Base-by-base conservation (phyloP, 1,284 basidiomycete species). In the Microbotryum intermedium region DNA sequence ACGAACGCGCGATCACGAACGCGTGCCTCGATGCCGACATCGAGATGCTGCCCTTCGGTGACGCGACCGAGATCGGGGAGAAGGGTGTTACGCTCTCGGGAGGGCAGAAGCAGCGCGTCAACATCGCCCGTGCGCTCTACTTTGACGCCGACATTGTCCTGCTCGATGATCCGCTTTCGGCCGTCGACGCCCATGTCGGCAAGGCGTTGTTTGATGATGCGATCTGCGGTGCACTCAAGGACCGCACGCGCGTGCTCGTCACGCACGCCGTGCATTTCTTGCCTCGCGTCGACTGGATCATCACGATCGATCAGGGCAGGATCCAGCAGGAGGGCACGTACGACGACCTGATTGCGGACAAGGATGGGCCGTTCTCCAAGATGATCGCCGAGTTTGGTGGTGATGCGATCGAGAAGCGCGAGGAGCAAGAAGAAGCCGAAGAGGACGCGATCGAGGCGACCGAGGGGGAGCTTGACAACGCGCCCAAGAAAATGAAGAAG, bases 161-260 rank as follows among this genome's bases (percentile, higher is more conserved):
- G 25, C 53, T 81, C 2, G 79, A 81, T 61, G 79, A 80, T 64
- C 79, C 79, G 1, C 79, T 88, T 1, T 69, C 67, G 56, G 76
- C 82, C 3, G 81, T 84, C 21, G 84, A 90, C 83, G 43, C 55
- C 60, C 70, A 57, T 69, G 90, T 94, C 50, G 90, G 88, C 47
- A 88, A 87, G 72, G 79, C 83, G 6, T 84, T 94, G 28, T 91
- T 94, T 77, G 83, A 86, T 70, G 85, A 92, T 66, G 87, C 91
- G 26, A 80, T 93, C 61, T 79, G 84, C 61, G 82, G 84, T 66
- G 80, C 77, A 9, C 78, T 85, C n/a, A 77, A 79, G 6, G 82
- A 81, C 61, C 89, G 88, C 74, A 92, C 90, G 11, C 83, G 89
- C 42, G 79, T 93, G 42, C 82, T 93, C 55, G 86, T 89, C 48